phyloP scores from a whole-genome alignment of 139 green algal genomes.

The Diplosphaera chodatii region DNA sequence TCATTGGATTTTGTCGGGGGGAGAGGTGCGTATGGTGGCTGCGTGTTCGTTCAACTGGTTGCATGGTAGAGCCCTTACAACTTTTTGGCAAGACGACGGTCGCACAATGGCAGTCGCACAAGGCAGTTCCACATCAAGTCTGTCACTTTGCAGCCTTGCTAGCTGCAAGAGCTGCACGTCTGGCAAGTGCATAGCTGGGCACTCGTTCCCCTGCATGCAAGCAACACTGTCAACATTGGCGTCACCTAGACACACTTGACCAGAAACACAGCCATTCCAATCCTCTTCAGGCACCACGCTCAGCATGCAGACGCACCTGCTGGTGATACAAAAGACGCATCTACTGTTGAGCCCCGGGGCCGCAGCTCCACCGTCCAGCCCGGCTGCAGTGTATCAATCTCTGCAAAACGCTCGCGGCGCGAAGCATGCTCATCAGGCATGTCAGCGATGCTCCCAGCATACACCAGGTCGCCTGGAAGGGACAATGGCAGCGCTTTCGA shows the following conservation, averaged over 20 bases:
- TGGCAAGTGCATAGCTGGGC: neutral
- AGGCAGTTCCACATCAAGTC: too few relatives aligned
- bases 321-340: slow-evolving; percentile 81
- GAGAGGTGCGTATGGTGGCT: too few relatives aligned
- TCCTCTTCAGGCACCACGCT: neutral
- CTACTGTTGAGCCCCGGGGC: slow-evolving; percentile 40
- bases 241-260: too few relatives aligned
- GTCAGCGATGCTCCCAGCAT: slow-evolving; percentile 49
- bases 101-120: too few relatives aligned
- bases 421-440: slow-evolving; percentile 71
- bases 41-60: too few relatives aligned
- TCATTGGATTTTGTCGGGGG: too few relatives aligned
- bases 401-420: slow-evolving; percentile 72
- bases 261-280: too few relatives aligned
- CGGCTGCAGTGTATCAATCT: slow-evolving; percentile 75
- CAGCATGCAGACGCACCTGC: slow-evolving; percentile 6
- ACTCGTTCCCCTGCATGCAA: too few relatives aligned
- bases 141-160: neutral
- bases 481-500: too few relatives aligned
- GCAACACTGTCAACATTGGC: too few relatives aligned
- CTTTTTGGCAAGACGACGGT: too few relatives aligned
- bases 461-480: slow-evolving; percentile 41
- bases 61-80: too few relatives aligned
- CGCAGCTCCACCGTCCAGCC: slow-evolving; percentile 81
- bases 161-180: neutral